Percentiles rank a stretch among this genome's conserved stretches.
Conservation (phyloP, 805 yeast species). For the Scheffersomyces ergatensis region DNA sequence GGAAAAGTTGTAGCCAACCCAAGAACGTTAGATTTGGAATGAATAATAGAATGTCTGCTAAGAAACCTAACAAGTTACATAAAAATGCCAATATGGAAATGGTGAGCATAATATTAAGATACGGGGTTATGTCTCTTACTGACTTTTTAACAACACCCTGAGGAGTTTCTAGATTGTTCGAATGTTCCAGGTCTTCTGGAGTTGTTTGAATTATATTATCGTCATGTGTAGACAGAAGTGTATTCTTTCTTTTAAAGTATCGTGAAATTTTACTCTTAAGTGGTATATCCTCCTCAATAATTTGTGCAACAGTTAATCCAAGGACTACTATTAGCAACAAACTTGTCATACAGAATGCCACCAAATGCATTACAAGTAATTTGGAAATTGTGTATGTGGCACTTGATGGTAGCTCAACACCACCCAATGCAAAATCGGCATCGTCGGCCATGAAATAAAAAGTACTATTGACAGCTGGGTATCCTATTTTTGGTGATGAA, state of each 20-base stretch:
- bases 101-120: conserved; percentile 50
- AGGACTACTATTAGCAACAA: conserved; percentile 12
- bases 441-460: conserved; percentile 9
- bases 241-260: not conserved
- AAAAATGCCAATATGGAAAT: conserved; percentile 69
- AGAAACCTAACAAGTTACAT: conserved; percentile 66
- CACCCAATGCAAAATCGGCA: conserved; percentile 10
- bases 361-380: conserved; percentile 39
- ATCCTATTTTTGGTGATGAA: conserved; percentile 35
- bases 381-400: conserved; percentile 40
- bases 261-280: not conserved
- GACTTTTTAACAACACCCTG: conserved; percentile 2
- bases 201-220: not conserved
- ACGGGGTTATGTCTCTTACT: conserved; percentile 22
- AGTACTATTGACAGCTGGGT: conserved; percentile 21
- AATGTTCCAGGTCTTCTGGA: no score
- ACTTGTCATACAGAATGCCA: conserved; percentile 32
- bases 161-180: conserved; percentile 2
- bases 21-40: conserved; percentile 73
- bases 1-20: conserved; percentile 79
- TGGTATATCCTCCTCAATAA: conserved; percentile 4
- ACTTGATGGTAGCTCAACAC: conserved; percentile 37
- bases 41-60: conserved; percentile 80
- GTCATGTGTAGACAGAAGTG: not conserved
- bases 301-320: conserved; percentile 8